phyloP scores from a whole-genome alignment of 2,329 filamentous ascomycete species.

The Scleromitrula shiraiana region DNA sequence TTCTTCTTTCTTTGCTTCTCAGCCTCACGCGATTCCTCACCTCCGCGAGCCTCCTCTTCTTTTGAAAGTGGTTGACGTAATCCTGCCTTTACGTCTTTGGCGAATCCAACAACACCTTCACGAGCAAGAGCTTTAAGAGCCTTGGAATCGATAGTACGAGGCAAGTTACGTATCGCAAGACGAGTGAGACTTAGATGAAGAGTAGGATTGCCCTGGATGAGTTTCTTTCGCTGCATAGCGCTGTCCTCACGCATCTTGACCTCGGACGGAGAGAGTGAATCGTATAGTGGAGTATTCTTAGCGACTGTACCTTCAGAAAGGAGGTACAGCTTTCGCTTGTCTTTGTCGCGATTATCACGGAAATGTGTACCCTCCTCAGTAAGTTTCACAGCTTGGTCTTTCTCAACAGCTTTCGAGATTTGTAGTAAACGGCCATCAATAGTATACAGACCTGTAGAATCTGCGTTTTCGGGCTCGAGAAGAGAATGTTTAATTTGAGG shows the following conservation, averaged over 20 bases:
- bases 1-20: conserved; percentile 73
- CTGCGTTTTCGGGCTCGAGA: conserved; percentile 75
- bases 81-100: conserved; percentile 76
- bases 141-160: conserved; percentile 73
- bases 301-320: conserved; percentile 79
- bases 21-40: conserved; percentile 70
- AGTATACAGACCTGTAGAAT: conserved; percentile 79
- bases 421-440: conserved; percentile 83
- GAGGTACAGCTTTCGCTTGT: conserved; percentile 85
- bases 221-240: conserved; percentile 74
- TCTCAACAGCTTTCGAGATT: conserved; percentile 76
- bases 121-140: conserved; percentile 85
- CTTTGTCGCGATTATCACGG: conserved; percentile 64
- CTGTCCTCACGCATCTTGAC: conserved; percentile 84
- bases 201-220: conserved; percentile 85
- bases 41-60: conserved; percentile 76
- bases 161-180: conserved; percentile 85
- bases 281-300: conserved; percentile 67
- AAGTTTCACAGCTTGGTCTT: conserved; percentile 68
- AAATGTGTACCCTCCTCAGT: conserved; percentile 57
- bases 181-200: conserved; percentile 85
- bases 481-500: conserved; percentile 66
- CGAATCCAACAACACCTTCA: conserved; percentile 89
- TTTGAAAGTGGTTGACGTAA: conserved; percentile 72
- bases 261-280: conserved; percentile 68